Base-by-base conservation (phyloP, 352 stramenopile genomes). In the Thalassiosira oceanica region DNA sequence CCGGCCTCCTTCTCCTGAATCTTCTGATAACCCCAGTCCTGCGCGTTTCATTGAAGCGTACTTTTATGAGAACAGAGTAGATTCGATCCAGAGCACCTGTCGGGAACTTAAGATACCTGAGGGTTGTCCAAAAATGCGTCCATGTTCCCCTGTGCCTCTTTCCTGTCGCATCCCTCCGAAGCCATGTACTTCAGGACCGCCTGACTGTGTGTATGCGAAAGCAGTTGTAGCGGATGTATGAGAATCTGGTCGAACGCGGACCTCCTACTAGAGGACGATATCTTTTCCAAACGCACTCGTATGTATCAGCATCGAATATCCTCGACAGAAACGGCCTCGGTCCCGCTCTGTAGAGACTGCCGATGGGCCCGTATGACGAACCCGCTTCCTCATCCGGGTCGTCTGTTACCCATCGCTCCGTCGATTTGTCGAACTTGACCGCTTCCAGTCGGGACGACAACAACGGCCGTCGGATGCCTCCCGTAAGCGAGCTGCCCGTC, bases 51-150 rank as follows among this genome's bases (percentile, higher is more conserved):
- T n/a, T n/a, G n/a, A n/a, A n/a, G n/a, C n/a, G n/a, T n/a, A n/a
- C n/a, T n/a, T n/a, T n/a, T n/a, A n/a, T n/a, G 23, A 13, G 29
- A 4, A 10, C 7, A 21, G 15, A n/a, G 1, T 6, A 8, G 6
- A 15, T 11, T 42, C 42, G 15, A 5, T 2, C 20, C 2, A 44
- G 23, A 50, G 28, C 15, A 48, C 29, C 13, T 58, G 62, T 64
- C 74, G 63, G 69, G n/a, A n/a, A n/a, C n/a, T n/a, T n/a, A n/a
- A n/a, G n/a, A n/a, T n/a, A n/a, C 69, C 26, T 81, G 58, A 10
- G 65, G 58, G 51, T 85, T 85, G 26, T 85, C 75, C 7, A 85
- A 50, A 35, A 80, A 85, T 2, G 75, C 75, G 44, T 85, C 75
- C 70, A 85, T 81, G 28, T 85, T 85, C 16, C 70, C 75, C 45